A percentile compares a stretch with the other conserved stretches of the same genome.
These are phyloP conservation scores for Ceratobasidium sp. DNA, from an alignment of 1,284 basidiomycete genomes.

Conservation along the genomic window DNA sequence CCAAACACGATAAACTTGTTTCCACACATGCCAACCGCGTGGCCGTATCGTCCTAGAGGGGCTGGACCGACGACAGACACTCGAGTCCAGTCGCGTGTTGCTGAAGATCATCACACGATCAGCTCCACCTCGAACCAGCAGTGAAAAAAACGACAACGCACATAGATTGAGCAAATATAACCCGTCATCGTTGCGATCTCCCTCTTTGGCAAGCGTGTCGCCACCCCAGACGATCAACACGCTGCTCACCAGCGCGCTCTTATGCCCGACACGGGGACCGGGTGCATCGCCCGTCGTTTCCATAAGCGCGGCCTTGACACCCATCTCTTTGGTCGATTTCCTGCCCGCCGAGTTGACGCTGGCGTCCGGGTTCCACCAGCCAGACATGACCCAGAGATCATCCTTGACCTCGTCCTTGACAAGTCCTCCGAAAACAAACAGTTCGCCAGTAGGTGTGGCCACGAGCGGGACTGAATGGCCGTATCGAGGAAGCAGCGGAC, in stretches of 20 bases:
- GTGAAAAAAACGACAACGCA: conserved; percentile 53
- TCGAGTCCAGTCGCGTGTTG: conserved; percentile 92
- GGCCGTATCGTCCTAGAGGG: conserved; percentile 92
- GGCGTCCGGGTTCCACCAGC: conserved; percentile 16
- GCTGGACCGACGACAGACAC: conserved; percentile 77
- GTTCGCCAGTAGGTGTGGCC: conserved; percentile 82
- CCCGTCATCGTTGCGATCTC: conserved; percentile 90
- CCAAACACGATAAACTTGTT: conserved; percentile 96
- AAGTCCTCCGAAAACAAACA: conserved; percentile 97
- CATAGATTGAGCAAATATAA: conserved; percentile 96
- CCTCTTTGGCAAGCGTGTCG: conserved; percentile 81
- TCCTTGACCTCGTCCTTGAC: conserved; percentile 91
- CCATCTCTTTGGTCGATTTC: conserved; percentile 73
- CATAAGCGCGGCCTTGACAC: conserved; percentile 67
- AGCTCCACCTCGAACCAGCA: neutral
- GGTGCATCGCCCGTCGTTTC: conserved; percentile 92
- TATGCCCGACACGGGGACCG: conserved; percentile 91
- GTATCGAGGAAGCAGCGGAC: conserved; percentile 93
- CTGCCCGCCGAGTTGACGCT: neutral
- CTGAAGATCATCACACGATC: conserved; percentile 51
- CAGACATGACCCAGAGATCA: conserved; percentile 86
- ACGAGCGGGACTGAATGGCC: conserved; percentile 93
- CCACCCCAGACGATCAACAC: conserved; percentile 99
- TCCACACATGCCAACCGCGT: conserved; percentile 92
- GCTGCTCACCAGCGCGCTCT: conserved; percentile 92